Evolutionary conservation across 2,329 filamentous ascomycete genomes (phyloP).

Genomic region (Thelonectria olida): DNA sequence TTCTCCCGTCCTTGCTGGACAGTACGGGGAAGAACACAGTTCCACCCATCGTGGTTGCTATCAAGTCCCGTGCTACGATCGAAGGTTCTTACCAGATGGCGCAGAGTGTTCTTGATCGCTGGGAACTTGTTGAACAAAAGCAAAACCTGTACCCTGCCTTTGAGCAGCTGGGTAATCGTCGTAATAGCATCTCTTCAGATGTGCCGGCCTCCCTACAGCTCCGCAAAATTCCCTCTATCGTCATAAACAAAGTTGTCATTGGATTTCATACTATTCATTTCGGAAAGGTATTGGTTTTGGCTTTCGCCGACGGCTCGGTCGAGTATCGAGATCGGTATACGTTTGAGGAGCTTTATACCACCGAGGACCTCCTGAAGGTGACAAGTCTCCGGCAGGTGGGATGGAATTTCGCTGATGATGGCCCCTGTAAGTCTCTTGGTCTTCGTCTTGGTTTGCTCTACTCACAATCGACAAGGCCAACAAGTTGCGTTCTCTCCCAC

Average conservation of each 20-base stretch:
- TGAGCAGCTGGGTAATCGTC: conserved; percentile 74
- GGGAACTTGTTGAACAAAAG: conserved; percentile 79
- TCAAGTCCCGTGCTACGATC: conserved; percentile 71
- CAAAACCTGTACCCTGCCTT: conserved; percentile 78
- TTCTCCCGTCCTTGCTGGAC: conserved; percentile 74
- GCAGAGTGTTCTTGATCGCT: conserved; percentile 81
- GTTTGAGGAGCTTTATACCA: conserved; percentile 73
- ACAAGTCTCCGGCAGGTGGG: conserved; percentile 79
- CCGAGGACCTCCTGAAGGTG: conserved; percentile 71
- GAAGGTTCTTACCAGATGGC: conserved; percentile 68
- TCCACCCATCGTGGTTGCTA: conserved; percentile 73
- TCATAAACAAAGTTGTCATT: conserved; percentile 76
- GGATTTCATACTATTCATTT: conserved; percentile 74
- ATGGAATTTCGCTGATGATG: conserved; percentile 74
- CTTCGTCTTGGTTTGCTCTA: not conserved
- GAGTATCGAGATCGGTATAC: conserved; percentile 81
- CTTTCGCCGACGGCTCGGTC: conserved; percentile 81
- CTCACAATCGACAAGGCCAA: conserved; percentile 53
- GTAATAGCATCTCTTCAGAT: conserved; percentile 58
- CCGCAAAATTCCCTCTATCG: conserved; percentile 72
- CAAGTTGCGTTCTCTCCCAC: conserved; percentile 71
- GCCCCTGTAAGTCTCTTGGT: conserved; percentile 64
- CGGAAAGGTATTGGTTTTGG: conserved; percentile 76
- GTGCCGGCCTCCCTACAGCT: conserved; percentile 53
- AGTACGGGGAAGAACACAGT: conserved; percentile 62